phyloP scores from a whole-genome alignment of 495 filamentous ascomycete genomes.

The Neurospora sp. region DNA sequence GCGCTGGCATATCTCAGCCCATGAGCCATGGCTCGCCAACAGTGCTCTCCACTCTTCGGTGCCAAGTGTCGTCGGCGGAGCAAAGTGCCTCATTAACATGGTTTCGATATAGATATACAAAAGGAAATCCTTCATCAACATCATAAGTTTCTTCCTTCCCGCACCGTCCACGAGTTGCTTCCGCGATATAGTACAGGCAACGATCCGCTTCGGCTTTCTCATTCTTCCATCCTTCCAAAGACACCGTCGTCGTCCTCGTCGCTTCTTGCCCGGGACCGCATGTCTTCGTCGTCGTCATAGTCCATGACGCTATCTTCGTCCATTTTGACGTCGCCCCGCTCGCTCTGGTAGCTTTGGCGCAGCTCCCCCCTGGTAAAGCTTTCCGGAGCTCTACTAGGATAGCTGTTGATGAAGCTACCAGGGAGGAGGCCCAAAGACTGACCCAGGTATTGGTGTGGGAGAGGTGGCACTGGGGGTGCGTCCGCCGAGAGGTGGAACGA shows the following conservation, averaged over 20 bases:
- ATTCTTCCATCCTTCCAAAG: conserved; percentile 95
- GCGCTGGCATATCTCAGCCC: not conserved
- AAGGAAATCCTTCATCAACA: conserved; percentile 25
- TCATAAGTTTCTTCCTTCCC: conserved; percentile 12
- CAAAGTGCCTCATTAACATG: conserved; percentile 32
- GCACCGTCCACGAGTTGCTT: not conserved
- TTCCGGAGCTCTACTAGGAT: conserved; percentile 40
- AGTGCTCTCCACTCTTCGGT: conserved; percentile 45
- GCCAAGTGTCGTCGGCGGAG: conserved; percentile 47
- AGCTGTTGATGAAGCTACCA: conserved; percentile 40
- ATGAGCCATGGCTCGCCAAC: not conserved
- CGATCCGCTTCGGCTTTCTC: conserved; percentile 12
- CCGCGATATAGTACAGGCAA: conserved; percentile 1
- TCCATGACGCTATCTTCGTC: conserved; percentile 58
- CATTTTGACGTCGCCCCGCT: conserved; percentile 52
- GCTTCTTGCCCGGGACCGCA: conserved; percentile 48
- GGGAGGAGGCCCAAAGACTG: conserved; percentile 21
- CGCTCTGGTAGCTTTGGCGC: conserved; percentile 11
- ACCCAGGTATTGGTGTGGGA: conserved; percentile 59
- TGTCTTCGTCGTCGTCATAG: conserved; percentile 66
- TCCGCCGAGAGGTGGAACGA: conserved; percentile 62
- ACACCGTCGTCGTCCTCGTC: conserved; percentile 93
- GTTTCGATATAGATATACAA: conserved; percentile 40
- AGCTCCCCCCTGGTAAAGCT: conserved; percentile 39
- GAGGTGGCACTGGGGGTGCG: conserved; percentile 75